Conservation (phyloP, 148 eudicot species). For the Amaranthus hypochondriacus region DNA sequence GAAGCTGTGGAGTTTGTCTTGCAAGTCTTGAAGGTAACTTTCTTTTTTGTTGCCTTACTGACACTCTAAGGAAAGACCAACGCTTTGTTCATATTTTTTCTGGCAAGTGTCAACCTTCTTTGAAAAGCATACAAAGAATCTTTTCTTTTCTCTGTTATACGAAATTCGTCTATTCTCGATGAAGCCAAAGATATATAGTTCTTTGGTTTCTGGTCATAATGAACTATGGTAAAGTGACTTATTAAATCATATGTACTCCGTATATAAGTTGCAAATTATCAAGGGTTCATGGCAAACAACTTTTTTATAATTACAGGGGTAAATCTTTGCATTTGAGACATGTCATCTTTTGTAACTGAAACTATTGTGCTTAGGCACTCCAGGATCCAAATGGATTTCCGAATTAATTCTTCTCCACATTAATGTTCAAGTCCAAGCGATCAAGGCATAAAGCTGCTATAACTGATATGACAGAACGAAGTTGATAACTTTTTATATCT, state of each 20-base stretch:
- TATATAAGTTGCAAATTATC: no score
- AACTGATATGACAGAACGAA: background rate
- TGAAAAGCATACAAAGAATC: background rate
- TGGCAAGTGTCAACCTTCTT: background rate
- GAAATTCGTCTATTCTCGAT: no score
- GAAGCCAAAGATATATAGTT: background rate
- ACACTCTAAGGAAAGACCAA: background rate
- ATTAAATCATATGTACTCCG: no score
- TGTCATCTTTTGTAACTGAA: background rate
- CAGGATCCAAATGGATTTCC: background rate
- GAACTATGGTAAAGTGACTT: no score
- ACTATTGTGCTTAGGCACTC: background rate
- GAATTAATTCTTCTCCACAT: no score
- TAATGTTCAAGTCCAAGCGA: background rate
- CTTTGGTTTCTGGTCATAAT: background rate
- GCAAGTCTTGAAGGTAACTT: slow-evolving; percentile 78
- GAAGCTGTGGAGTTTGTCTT: slow-evolving; percentile 97
- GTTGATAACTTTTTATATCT: background rate
- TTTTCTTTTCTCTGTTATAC: no score
- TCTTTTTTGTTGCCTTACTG: background rate
- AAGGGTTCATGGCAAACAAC: no score
- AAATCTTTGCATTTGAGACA: no score
- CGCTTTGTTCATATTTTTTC: background rate
- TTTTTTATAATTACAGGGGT: no score
- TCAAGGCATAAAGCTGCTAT: background rate